Percentiles rank a stretch among this genome's conserved stretches.
Evolutionary conservation across 2,329 filamentous ascomycete genomes (phyloP).

Genomic region (Pseudogymnoascus sp.): DNA sequence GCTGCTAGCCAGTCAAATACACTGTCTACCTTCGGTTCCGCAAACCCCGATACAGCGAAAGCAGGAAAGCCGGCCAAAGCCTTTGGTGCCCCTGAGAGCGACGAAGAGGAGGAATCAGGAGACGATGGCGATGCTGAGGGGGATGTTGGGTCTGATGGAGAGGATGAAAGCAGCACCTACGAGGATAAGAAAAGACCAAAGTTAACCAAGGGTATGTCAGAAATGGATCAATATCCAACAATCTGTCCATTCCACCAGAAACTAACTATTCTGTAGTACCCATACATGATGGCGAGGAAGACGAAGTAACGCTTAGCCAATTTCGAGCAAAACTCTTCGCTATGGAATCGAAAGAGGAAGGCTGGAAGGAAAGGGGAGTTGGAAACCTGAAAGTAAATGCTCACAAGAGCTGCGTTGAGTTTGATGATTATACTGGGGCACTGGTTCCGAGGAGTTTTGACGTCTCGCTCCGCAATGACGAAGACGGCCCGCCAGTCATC

Average conservation of each 20-base stretch:
- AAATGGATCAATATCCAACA: slow-evolving; percentile 18
- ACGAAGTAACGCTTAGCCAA: slow-evolving; percentile 66
- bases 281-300: slow-evolving; percentile 80
- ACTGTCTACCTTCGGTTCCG: slow-evolving; percentile 26
- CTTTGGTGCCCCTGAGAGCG: slow-evolving; percentile 69
- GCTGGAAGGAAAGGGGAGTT: slow-evolving; percentile 83
- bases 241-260: not conserved
- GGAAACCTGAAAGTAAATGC: slow-evolving; percentile 83
- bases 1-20: slow-evolving; percentile 16
- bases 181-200: slow-evolving; percentile 60
- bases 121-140: slow-evolving; percentile 35
- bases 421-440: slow-evolving; percentile 42
- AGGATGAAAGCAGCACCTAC: slow-evolving; percentile 40
- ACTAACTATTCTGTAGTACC: slow-evolving; percentile 38
- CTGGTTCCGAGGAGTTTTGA: slow-evolving; percentile 49
- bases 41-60: slow-evolving; percentile 23
- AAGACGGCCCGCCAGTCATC: slow-evolving; percentile 20
- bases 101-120: slow-evolving; percentile 42
- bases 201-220: slow-evolving; percentile 61
- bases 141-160: slow-evolving; percentile 36
- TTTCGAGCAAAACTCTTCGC: slow-evolving; percentile 80
- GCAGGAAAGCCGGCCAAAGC: slow-evolving; percentile 59
- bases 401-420: slow-evolving; percentile 48
- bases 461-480: slow-evolving; percentile 43
- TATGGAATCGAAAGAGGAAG: slow-evolving; percentile 55